Evolutionary conservation across 2,329 filamentous ascomycete species (phyloP), one percentile per base, ranked within the genome.

Genomic region (Acephala macrosclerotiorum): DNA sequence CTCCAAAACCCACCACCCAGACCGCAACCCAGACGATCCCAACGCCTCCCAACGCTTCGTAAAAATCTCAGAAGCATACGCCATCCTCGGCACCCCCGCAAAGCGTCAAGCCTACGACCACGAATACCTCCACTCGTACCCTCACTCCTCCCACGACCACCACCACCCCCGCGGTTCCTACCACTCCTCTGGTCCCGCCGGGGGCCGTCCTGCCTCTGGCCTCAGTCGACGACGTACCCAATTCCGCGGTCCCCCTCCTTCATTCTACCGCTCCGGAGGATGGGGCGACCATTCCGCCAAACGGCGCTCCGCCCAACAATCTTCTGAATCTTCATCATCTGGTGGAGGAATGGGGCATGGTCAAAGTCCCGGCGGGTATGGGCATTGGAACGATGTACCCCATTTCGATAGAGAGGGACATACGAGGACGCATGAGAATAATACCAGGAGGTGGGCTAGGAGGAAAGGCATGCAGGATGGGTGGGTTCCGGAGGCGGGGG

Each of bases 1-100:
- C 77, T 97, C 94, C 75, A 97, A 97, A 80, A 82, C 86, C 61
- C 91, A 97, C 84, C 96, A 99, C 79, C 96, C 96, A 0, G 96
- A 99, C 84, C 89, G 89, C 77, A 96, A 98, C 83, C 92, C 85
- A 66, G 76, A 86, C 72, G 91, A 97, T 79, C 91, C 92, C 4
- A 77, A 81, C 65, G 91, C 94, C 68, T 84, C 89, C 3, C 81
- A 87, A 65, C 91, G 90, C 76, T 99, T 97, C 84, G 88, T 94
- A 78, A 85, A 88, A 72, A 91, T 97, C 77, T 91, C 88, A 76
- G 91, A 96, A 77, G 94, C 94, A 72, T 97, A 97, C 83, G 84
- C 88, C 65, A 79, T 91, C 53, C 91, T 97, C 65, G 88, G 89
- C 65, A 87, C 90, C 70, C 83, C 90, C 20, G 83, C 88, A 22